Percentiles rank a stretch among this genome's conserved stretches.
Conservation (phyloP, 495 filamentous ascomycete species). For the Lophium mytilinum region DNA sequence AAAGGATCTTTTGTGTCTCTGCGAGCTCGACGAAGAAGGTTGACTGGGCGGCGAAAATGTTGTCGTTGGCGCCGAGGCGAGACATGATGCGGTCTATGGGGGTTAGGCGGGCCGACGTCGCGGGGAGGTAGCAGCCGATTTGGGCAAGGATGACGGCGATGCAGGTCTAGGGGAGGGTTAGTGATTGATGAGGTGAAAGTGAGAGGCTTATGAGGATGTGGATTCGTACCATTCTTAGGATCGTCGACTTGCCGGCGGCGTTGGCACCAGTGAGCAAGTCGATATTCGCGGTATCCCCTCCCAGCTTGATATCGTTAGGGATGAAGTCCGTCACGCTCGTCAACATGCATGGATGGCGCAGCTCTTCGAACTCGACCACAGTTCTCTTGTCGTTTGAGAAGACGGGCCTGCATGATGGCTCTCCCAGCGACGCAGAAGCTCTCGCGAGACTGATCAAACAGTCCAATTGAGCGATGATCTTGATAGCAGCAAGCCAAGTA, state of each 20-base stretch:
- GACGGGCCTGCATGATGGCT: conserved; percentile 77
- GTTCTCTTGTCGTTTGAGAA: conserved; percentile 79
- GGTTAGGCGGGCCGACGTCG: conserved; percentile 73
- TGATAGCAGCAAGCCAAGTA: conserved; percentile 80
- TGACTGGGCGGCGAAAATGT: conserved; percentile 95
- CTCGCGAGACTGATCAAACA: conserved; percentile 89
- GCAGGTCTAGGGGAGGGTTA: conserved; percentile 52
- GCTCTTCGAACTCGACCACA: conserved; percentile 81
- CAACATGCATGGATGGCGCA: conserved; percentile 91
- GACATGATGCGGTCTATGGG: conserved; percentile 98
- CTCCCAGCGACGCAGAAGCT: conserved; percentile 71
- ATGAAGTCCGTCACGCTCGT: conserved; percentile 90
- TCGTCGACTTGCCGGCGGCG: conserved; percentile 96
- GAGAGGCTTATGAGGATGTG: no score
- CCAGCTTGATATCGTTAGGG: conserved; percentile 86
- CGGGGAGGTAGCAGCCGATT: conserved; percentile 89
- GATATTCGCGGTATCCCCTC: conserved; percentile 71
- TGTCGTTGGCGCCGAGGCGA: conserved; percentile 94
- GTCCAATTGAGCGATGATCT: conserved; percentile 84
- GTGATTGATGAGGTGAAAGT: conserved; percentile 14
- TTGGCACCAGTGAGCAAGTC: conserved; percentile 94
- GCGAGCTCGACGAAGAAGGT: conserved; percentile 98
- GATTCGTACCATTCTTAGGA: conserved; percentile 74
- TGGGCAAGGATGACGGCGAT: conserved; percentile 98
- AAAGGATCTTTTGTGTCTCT: conserved; percentile 96